phyloP scores from a whole-genome alignment of 2,329 filamentous ascomycete genomes.

The Cladorrhinum sp. region DNA sequence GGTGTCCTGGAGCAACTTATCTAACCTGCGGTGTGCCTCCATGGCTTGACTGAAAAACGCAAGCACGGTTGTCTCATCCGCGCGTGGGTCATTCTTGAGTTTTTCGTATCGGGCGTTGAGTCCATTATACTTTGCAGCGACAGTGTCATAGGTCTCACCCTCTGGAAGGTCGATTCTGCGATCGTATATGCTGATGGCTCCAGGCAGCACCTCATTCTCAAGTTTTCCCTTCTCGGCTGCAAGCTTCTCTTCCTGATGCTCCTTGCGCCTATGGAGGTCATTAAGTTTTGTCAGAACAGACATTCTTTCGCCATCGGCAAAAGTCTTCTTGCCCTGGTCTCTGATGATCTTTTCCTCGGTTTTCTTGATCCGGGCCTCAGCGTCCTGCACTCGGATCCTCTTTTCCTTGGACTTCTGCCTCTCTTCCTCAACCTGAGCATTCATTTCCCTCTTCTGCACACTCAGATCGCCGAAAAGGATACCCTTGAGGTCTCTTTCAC shows the following conservation, averaged over 20 bases:
- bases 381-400: constrained; percentile 36
- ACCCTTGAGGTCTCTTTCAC: constrained; percentile 47
- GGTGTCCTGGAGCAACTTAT: constrained; percentile 44
- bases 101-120: constrained; percentile 57
- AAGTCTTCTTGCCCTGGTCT: constrained; percentile 4
- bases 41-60: constrained; percentile 43
- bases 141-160: constrained; percentile 58
- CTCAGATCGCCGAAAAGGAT: constrained; percentile 42
- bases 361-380: constrained; percentile 51
- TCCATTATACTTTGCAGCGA: constrained; percentile 52
- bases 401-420: constrained; percentile 36
- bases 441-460: constrained; percentile 49
- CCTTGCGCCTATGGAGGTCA: constrained; percentile 37
- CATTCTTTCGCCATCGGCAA: constrained; percentile 49
- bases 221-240: constrained; percentile 37
- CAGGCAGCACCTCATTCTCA: neutral
- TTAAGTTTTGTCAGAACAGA: constrained; percentile 21
- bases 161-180: constrained; percentile 60
- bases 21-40: constrained; percentile 40
- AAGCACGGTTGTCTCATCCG: constrained; percentile 62
- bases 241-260: constrained; percentile 47
- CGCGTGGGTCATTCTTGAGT: constrained; percentile 57
- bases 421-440: constrained; percentile 39
- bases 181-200: constrained; percentile 40
- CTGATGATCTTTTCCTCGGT: constrained; percentile 48